Base-by-base conservation (phyloP, 1,284 basidiomycete genomes). In the Erythrobasidium hasegawianum region DNA sequence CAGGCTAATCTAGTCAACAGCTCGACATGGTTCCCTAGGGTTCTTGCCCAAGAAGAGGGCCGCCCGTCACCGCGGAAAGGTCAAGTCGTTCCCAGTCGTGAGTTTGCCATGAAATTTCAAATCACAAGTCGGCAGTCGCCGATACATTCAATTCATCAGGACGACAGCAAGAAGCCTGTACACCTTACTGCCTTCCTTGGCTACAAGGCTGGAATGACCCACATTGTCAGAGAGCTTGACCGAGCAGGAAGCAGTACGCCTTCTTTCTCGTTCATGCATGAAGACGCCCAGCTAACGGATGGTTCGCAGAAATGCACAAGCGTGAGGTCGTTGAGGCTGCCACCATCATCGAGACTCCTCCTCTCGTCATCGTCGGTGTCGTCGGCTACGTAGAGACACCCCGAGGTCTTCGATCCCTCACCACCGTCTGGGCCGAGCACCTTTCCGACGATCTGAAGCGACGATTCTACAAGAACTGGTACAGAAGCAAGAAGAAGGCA, bases 181-280 rank as follows among this genome's bases (percentile, higher is more conserved):
- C 96, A 99, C 83, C 85, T 99, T 80, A 99, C 96, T 76, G 96
- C 96, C 74, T 83, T 89, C 79, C 87, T 99, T 86, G 96, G 95
- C 75, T 99, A 97, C 89, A 98, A 99, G 87, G 96, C 95, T 74
- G 96, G 96, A 78, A 98, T 98, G 96, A 97, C 93, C 81, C 96
- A 99, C 80, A 85, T 98, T 76, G 95, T 99, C 71, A 91, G 96
- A 79, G 96, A 99, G 79, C 90, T 98, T 76, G 96, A 98, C 83
- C 90, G 95, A 80, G 94, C 95, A 67, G 96, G 95, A 74, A 33
- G 33, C 33, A 33, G 33, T 33, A 4, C 4, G 33, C 97, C 56
- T 16, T 14, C 27, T 57, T 9, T 41, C 16, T 13, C 20, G 13
- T 10, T 40, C n/a, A 33, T 22, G 13, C 61, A 57, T 39, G 18